A percentile compares a stretch with the other conserved stretches of the same genome.
Evolutionary conservation across 345 rosid genomes (phyloP).

Genomic region (Populus euphratica): DNA sequence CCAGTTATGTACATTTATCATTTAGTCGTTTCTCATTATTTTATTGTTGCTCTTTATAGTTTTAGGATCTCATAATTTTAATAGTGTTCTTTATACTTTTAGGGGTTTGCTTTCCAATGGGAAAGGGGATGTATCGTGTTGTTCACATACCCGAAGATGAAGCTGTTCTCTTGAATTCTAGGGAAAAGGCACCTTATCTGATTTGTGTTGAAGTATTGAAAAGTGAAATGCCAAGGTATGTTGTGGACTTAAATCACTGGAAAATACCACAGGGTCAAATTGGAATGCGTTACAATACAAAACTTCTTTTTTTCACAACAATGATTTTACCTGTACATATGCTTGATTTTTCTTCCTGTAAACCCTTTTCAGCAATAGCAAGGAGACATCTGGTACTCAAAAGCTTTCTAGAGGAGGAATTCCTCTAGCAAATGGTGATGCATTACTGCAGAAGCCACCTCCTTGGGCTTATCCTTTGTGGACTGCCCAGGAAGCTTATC

Average conservation of each 20-base stretch:
- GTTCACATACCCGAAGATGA: constrained; percentile 98
- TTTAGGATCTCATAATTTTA: background rate
- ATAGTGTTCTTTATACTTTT: constrained; percentile 25
- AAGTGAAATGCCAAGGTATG: constrained; percentile 75
- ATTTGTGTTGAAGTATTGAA: constrained; percentile 88
- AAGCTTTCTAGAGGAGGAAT: constrained; percentile 96
- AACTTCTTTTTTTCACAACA: background rate
- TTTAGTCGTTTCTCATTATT: background rate
- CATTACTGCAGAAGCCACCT: constrained; percentile 90
- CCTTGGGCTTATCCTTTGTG: constrained; percentile 99
- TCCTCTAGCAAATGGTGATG: constrained; percentile 98
- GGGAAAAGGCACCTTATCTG: constrained; percentile 98
- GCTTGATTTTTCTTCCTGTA: constrained; percentile 5
- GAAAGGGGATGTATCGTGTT: constrained; percentile 88
- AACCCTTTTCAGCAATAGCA: constrained; percentile 51
- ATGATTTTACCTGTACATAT: constrained; percentile 6
- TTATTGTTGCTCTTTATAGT: background rate
- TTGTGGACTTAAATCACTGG: background rate
- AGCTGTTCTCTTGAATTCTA: constrained; percentile 93
- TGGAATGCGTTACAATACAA: background rate
- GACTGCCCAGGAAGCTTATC: constrained; percentile 93
- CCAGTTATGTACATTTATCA: background rate
- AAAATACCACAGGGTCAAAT: background rate
- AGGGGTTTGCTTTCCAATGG: constrained; percentile 99
- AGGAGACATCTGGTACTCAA: constrained; percentile 67